Evolutionary conservation across 805 yeast genomes (phyloP), one percentile per base, ranked within the genome.

Genomic region (Kregervanrija fluxuum): DNA sequence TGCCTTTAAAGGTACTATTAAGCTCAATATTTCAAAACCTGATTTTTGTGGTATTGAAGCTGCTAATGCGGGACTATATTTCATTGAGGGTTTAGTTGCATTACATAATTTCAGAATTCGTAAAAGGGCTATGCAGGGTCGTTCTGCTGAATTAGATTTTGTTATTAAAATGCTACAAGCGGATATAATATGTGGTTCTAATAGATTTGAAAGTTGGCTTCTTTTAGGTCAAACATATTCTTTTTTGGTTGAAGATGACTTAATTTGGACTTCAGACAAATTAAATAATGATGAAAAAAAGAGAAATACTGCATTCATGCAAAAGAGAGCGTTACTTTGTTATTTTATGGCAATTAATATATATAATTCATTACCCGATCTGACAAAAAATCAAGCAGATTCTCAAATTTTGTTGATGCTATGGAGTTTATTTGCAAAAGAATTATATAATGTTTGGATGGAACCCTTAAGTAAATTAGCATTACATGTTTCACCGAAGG

Each of bases 181-280:
- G 43, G 98, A 93, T 59, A 61, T 93, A 13, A 54, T 80, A 1
- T 80, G 80, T 53, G 79, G 84, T 4, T 73, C 84, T 2, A 66
- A 74, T 35, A 67, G 96, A 30, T 71, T 82, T 39, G 99, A 93
- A 61, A 79, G 86, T 8, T 93, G 99, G 99, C 68, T 79, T 35
- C 70, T 87, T 1, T 60, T 93, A 11, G 96, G 95, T 0, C 88
- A 82, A 56, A 80, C 91, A 0, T 89, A 74, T 53, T 81, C 89
- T 0, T 80, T 70, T 46, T 66, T 85, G 35, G 95, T 84, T 0
- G 97, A 91, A 51, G 96, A 89, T 60, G 96, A 87, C 50, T 64
- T 93, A 45, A 79, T 86, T n/a, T 88, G 96, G 95, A 85, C 91
- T 1, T 80, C 95, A 0, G 96, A 90, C 54, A 85, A 85, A 55